Conservation (phyloP, 2,329 filamentous ascomycete genomes). For the Beauveria pseudobassiana region DNA sequence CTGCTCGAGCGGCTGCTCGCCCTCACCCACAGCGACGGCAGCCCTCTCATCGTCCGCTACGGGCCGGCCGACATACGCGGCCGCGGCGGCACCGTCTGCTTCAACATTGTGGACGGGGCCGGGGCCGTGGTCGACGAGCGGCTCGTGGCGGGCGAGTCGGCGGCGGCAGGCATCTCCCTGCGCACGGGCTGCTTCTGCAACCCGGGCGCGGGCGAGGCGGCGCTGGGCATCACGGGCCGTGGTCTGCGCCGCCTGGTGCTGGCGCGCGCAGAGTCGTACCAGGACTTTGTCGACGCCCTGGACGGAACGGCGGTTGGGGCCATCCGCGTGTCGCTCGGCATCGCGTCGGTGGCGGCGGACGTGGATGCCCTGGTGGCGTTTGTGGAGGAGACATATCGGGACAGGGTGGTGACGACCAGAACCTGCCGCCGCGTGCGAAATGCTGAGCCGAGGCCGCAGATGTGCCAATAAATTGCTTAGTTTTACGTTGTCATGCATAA, state of each 20-base stretch:
- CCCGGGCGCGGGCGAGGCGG: slow-evolving; percentile 30
- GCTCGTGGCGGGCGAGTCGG: slow-evolving; percentile 26
- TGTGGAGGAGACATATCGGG: slow-evolving; percentile 23
- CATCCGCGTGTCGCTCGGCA: slow-evolving; percentile 31
- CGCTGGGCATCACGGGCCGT: slow-evolving; percentile 21
- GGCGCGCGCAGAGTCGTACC: slow-evolving; percentile 12
- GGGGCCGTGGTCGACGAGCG: slow-evolving; percentile 30
- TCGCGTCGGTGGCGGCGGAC: slow-evolving; percentile 27
- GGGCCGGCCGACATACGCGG: slow-evolving; percentile 23
- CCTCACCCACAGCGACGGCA: slow-evolving; percentile 26
- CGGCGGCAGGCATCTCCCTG: slow-evolving; percentile 27
- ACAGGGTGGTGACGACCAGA: slow-evolving; percentile 17
- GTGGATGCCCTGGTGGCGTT: slow-evolving; percentile 30
- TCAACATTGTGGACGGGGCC: slow-evolving; percentile 28
- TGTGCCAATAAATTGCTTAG: not conserved
- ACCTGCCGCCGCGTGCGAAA: slow-evolving; percentile 5
- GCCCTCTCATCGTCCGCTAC: slow-evolving; percentile 27
- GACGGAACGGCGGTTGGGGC: slow-evolving; percentile 23
- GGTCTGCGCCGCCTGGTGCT: slow-evolving; percentile 13
- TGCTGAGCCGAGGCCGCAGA: slow-evolving; percentile 8
- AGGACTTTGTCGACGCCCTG: slow-evolving; percentile 18
- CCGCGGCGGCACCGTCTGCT: slow-evolving; percentile 30
- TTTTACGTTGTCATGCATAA: not conserved
- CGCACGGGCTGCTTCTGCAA: slow-evolving; percentile 37
- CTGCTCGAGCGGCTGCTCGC: slow-evolving; percentile 23